Conservation (phyloP, 2,329 filamentous ascomycete genomes). For the Aspergillus sp. region DNA sequence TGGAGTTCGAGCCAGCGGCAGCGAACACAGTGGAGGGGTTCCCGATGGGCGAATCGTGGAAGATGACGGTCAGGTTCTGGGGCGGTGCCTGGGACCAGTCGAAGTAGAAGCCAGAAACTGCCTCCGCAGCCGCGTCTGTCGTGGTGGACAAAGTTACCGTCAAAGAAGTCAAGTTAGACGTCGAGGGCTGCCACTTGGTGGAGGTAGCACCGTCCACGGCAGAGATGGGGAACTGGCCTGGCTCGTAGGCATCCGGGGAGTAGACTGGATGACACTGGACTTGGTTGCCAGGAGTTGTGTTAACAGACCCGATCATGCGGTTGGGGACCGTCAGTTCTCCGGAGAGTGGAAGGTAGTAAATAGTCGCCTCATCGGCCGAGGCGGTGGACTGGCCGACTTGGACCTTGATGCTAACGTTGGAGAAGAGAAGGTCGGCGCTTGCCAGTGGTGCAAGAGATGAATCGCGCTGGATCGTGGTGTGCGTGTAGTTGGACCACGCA, state of each 20-base stretch:
- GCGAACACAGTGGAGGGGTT: constrained; percentile 14
- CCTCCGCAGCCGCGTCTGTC: constrained; percentile 33
- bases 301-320: constrained; percentile 56
- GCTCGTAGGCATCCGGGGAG: constrained; percentile 52
- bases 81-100: constrained; percentile 63
- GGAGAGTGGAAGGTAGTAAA: constrained; percentile 51
- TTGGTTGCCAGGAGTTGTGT: constrained; percentile 61
- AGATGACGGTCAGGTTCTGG: constrained; percentile 53
- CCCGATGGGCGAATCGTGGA: constrained; percentile 52
- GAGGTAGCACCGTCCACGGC: constrained; percentile 67
- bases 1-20: constrained; percentile 7
- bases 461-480: constrained; percentile 62
- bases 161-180: constrained; percentile 55
- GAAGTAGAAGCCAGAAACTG: constrained; percentile 53
- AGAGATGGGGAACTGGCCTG: constrained; percentile 69
- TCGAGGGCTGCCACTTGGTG: constrained; percentile 66
- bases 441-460: constrained; percentile 46
- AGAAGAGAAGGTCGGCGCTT: constrained; percentile 58
- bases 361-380: constrained; percentile 41
- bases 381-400: constrained; percentile 50
- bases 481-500: constrained; percentile 63
- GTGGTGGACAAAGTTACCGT: constrained; percentile 54
- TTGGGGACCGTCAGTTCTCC: constrained; percentile 60
- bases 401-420: constrained; percentile 58
- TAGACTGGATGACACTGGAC: constrained; percentile 62